Base-by-base conservation (phyloP, 805 yeast genomes). In the Yamadazyma sp. region DNA sequence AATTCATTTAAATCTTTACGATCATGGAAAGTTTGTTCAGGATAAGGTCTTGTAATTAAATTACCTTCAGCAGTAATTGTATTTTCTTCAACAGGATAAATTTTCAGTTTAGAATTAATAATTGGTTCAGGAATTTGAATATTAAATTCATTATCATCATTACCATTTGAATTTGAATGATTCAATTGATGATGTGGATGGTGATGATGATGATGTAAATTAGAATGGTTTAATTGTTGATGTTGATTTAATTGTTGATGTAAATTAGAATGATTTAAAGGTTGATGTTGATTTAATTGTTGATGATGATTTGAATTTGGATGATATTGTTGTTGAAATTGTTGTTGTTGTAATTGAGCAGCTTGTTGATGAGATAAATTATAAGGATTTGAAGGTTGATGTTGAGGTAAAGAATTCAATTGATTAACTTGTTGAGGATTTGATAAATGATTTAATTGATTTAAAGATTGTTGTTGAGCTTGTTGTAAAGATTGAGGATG, bases 11-110 rank as follows among this genome's bases (percentile, higher is more conserved):
- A 59, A 31, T 69, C 75, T 17, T 69, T 70, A 18, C 77, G 65
- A 28, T 62, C 60, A 36, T 67, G 72, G 48, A 75, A 75, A 15
- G 63, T 67, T 47, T 73, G 77, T 43, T 72, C 76, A 12, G 75
- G 75, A 43, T 70, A 71, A 40, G 76, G 73, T 23, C 77, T 68
- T 5, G 80, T 75, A 48, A 73, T 69, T 44, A 75, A 58, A 47
- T 69, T 69, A 1, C 76, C 76, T 39, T 66, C 71, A 26, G 70
- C 67, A 7, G 72, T 66, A 41, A 67, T 67, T 30, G 73, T 68
- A 44, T 68, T 68, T 39, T 67, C 72, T 22, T 58, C 52, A 18
- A 57, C 63, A 2, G 73, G 73, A 41, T 65, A 67, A 29, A 67
- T 67, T 36, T 62, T 65, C 60, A 57, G 59, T 43, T 65, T 64